phyloP scores from a whole-genome alignment of 148 eudicot species.

The Amaranthus palmeri region DNA sequence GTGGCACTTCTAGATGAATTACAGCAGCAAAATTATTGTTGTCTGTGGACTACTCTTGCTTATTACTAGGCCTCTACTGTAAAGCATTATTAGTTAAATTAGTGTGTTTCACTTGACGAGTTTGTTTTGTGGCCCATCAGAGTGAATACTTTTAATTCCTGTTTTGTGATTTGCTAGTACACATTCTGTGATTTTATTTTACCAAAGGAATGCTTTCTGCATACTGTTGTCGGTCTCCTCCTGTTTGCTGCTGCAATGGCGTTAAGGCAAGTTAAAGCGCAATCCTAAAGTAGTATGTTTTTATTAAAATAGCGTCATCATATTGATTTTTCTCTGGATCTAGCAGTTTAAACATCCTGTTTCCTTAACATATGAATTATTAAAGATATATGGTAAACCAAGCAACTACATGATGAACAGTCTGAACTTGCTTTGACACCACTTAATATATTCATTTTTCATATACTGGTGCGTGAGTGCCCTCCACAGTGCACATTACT shows the following conservation, averaged over 20 bases:
- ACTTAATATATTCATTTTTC: neutral
- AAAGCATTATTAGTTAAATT: neutral
- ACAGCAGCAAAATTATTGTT: neutral
- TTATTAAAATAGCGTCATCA: neutral
- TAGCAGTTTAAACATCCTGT: too few species aligned
- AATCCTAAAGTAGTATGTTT: neutral
- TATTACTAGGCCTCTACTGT: neutral
- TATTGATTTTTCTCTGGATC: neutral
- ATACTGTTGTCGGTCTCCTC: neutral
- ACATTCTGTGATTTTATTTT: too few species aligned
- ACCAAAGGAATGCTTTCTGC: neutral
- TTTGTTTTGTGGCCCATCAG: neutral
- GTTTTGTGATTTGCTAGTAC: neutral
- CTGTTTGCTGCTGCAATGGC: neutral
- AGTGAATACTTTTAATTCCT: neutral
- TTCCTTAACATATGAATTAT: neutral
- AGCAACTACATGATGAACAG: neutral
- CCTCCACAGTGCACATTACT: neutral
- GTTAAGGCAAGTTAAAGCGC: neutral
- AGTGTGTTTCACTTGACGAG: neutral
- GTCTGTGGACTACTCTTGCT: neutral
- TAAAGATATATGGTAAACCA: neutral
- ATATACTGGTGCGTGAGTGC: neutral
- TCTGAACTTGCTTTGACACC: neutral
- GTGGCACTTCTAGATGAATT: too few species aligned